A percentile compares a stretch with the other conserved stretches of the same genome.
phyloP scores from a whole-genome alignment of 129 eudicot species.

The Lonicera japonica region DNA sequence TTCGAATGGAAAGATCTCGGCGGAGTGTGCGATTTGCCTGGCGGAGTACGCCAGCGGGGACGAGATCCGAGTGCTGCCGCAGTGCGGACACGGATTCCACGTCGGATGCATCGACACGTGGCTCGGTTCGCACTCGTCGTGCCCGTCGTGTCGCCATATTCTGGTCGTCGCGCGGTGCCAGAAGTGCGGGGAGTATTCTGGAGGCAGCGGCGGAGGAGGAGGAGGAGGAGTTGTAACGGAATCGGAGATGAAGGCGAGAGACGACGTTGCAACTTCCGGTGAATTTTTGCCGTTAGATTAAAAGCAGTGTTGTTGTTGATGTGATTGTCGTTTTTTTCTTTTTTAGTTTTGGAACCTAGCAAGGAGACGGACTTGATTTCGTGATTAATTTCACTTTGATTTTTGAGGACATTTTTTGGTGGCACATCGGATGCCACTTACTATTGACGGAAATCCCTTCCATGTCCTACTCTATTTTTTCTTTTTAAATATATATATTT shows the following conservation, averaged over 20 bases:
- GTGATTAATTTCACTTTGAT: no score
- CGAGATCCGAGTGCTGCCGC: slow-evolving; percentile 72
- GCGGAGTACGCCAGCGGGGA: slow-evolving; percentile 70
- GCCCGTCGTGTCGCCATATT: slow-evolving; percentile 79
- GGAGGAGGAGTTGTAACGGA: slow-evolving; percentile 1
- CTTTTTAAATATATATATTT: no score
- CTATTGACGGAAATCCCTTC: no score
- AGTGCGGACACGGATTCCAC: slow-evolving; percentile 81
- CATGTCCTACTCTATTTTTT: no score
- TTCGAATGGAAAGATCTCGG: background rate
- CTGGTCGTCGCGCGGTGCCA: slow-evolving; percentile 44
- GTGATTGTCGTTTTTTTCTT: background rate
- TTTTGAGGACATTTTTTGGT: no score
- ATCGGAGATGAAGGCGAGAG: slow-evolving; percentile 1
- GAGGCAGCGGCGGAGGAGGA: slow-evolving; percentile 7
- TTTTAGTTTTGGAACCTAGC: no score
- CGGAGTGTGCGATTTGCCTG: slow-evolving; percentile 80
- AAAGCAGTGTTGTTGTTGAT: background rate
- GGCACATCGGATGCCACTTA: no score
- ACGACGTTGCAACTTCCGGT: background rate
- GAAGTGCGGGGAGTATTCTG: slow-evolving; percentile 59
- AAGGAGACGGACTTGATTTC: no score
- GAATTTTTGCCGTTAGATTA: background rate
- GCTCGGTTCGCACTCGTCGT: slow-evolving; percentile 78
- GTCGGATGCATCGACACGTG: slow-evolving; percentile 67